These are phyloP conservation scores for Phytophthora fragariaefolia DNA, from an alignment of 352 stramenopile species.

Conservation along the genomic window DNA sequence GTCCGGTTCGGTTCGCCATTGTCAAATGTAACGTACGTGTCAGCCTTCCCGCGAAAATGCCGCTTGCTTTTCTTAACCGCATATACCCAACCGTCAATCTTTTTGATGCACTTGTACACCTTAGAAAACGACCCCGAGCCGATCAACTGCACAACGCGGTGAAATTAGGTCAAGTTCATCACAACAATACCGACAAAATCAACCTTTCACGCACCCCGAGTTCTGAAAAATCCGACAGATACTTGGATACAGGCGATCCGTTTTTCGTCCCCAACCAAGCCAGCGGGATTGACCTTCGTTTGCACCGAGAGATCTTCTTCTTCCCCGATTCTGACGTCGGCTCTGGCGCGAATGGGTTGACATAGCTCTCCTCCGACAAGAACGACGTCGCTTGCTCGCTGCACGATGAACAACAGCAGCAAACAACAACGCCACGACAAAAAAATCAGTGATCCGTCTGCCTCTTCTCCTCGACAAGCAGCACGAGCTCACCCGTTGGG, in stretches of 20 bases:
- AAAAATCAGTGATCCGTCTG: conserved; percentile 10
- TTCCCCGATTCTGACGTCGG: conserved; percentile 54
- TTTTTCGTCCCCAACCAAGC: conserved; percentile 41
- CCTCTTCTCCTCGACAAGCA: neutral
- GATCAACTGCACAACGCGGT: conserved; percentile 51
- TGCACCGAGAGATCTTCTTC: conserved; percentile 70
- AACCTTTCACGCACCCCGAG: conserved; percentile 51
- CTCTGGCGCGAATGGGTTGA: conserved; percentile 74
- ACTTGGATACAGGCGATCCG: conserved; percentile 65
- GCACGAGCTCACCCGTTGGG: conserved; percentile 33
- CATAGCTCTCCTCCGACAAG: conserved; percentile 56
- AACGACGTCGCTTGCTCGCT: conserved; percentile 36
- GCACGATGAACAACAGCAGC: conserved; percentile 17
- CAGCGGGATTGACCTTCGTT: conserved; percentile 71
- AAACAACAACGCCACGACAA: conserved; percentile 19
- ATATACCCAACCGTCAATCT: conserved; percentile 88
- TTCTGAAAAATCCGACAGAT: conserved; percentile 83
- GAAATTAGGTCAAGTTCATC: conserved; percentile 3
- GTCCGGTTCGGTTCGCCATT: neutral
- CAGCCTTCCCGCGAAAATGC: conserved; percentile 78
- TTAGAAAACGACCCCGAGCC: conserved; percentile 89
- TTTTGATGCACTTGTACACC: conserved; percentile 88
- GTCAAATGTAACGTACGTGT: conserved; percentile 64
- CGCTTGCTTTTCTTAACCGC: conserved; percentile 90
- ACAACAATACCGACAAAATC: neutral